Percentiles rank a stretch among this genome's conserved stretches.
phyloP scores from a whole-genome alignment of 352 stramenopile genomes.

The Globisporangium barbulae region DNA sequence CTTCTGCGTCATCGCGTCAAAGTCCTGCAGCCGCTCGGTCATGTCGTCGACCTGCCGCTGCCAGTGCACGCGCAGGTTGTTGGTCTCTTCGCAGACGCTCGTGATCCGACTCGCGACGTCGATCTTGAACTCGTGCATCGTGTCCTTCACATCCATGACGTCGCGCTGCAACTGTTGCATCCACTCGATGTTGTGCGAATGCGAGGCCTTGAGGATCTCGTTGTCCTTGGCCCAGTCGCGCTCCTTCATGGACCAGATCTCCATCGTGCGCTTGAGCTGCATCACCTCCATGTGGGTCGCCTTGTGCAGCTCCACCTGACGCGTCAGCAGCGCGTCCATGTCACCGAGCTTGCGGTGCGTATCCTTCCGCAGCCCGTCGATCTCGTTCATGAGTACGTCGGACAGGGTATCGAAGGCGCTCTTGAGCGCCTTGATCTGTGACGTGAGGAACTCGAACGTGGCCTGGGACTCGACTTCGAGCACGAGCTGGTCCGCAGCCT shows the following conservation, averaged over 20 bases:
- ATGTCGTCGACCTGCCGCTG: conserved; percentile 70
- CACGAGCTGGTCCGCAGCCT: conserved; percentile 68
- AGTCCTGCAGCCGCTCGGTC: conserved; percentile 52
- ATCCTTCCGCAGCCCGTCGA: conserved; percentile 68
- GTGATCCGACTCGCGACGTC: conserved; percentile 54
- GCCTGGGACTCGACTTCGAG: conserved; percentile 79
- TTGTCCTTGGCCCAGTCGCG: conserved; percentile 85
- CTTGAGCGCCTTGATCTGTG: conserved; percentile 70
- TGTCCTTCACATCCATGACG: conserved; percentile 78
- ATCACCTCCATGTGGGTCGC: conserved; percentile 62
- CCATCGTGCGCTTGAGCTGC: conserved; percentile 71
- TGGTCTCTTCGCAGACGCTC: conserved; percentile 61
- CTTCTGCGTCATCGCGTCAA: conserved; percentile 38
- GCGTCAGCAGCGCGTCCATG: conserved; percentile 53
- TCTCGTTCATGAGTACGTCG: conserved; percentile 72
- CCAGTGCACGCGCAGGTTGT: conserved; percentile 62
- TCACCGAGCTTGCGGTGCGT: conserved; percentile 55
- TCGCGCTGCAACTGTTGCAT: conserved; percentile 85
- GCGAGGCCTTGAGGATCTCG: conserved; percentile 80
- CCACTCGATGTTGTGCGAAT: conserved; percentile 81
- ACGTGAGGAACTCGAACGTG: conserved; percentile 81
- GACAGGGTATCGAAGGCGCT: conserved; percentile 76
- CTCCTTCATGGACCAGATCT: conserved; percentile 80
- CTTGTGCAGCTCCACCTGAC: conserved; percentile 59
- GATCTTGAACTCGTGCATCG: conserved; percentile 58